These are phyloP conservation scores for Lantana camara DNA, from an alignment of 257 asterid species.

Conservation along the genomic window DNA sequence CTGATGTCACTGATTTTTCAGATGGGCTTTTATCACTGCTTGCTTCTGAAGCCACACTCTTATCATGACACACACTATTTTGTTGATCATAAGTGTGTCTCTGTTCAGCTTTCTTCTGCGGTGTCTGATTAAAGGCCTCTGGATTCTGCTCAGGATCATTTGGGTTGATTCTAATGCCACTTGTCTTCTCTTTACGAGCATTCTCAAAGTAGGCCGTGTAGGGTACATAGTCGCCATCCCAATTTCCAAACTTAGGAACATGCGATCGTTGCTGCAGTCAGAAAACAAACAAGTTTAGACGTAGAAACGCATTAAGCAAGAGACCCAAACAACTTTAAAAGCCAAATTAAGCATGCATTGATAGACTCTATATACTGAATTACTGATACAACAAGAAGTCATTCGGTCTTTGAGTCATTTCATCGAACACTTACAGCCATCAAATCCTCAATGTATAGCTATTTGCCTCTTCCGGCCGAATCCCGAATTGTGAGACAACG, in stretches of 20 bases:
- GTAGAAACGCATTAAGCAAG: neutral
- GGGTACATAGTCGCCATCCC: constrained; percentile 75
- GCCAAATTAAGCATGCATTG: neutral
- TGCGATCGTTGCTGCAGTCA: constrained; percentile 57
- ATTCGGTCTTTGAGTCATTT: neutral
- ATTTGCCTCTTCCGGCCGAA: neutral
- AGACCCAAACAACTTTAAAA: neutral
- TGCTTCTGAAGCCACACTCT: constrained; percentile 38
- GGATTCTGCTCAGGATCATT: constrained; percentile 84
- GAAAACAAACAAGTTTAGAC: neutral
- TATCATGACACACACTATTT: constrained; percentile 20
- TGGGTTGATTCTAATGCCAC: constrained; percentile 59
- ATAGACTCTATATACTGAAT: too few species aligned
- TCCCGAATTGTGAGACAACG: neutral
- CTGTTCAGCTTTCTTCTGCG: constrained; percentile 22
- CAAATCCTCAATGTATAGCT: neutral
- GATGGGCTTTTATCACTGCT: constrained; percentile 38
- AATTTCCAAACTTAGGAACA: constrained; percentile 76
- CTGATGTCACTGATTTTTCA: constrained; percentile 20
- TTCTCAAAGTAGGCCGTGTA: constrained; percentile 76
- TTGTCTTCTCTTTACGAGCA: constrained; percentile 57
- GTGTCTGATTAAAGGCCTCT: constrained; percentile 46
- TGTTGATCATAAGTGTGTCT: constrained; percentile 35
- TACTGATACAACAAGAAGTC: too few species aligned
- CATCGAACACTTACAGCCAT: constrained; percentile 60